Percentiles rank a stretch among this genome's conserved stretches.
These are phyloP conservation scores for Pyrus communis DNA, from an alignment of 306 rosid genomes.

Conservation along the genomic window DNA sequence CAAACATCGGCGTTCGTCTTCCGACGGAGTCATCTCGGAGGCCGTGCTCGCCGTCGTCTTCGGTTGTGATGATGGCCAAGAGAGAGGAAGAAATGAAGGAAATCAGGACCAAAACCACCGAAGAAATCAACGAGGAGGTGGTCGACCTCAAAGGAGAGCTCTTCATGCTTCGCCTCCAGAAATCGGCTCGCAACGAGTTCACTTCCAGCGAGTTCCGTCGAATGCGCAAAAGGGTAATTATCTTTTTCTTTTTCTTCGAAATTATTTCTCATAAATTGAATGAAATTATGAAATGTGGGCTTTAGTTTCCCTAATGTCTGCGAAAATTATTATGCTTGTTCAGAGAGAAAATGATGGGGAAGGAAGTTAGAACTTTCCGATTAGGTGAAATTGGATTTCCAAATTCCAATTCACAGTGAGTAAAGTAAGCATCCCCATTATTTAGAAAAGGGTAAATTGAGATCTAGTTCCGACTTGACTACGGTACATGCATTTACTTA, in stretches of 20 bases:
- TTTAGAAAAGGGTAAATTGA: too few relatives aligned
- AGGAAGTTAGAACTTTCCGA: not conserved
- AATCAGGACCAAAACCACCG: conserved; percentile 50
- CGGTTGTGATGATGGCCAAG: conserved; percentile 80
- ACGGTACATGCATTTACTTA: too few relatives aligned
- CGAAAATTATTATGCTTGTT: not conserved
- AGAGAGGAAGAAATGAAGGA: conserved; percentile 70
- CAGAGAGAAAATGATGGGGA: not conserved
- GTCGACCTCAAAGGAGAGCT: conserved; percentile 90
- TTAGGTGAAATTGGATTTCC: not conserved
- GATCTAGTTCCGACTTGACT: too few relatives aligned
- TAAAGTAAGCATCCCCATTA: too few relatives aligned
- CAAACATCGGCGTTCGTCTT: conserved; percentile 23
- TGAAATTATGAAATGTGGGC: not conserved
- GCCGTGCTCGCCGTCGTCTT: conserved; percentile 7
- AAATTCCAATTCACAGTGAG: not conserved
- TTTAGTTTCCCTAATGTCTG: not conserved
- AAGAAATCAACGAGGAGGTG: conserved; percentile 79
- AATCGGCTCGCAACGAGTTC: conserved; percentile 75
- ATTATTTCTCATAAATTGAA: not conserved
- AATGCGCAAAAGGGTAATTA: conserved; percentile 80
- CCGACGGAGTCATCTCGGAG: conserved; percentile 11
- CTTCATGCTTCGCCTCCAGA: conserved; percentile 77
- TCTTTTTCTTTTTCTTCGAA: not conserved
- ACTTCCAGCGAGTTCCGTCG: conserved; percentile 73